Percentiles rank a stretch among this genome's conserved stretches.
Conservation (phyloP, 495 filamentous ascomycete genomes). For the Cenococcum geophilum region DNA sequence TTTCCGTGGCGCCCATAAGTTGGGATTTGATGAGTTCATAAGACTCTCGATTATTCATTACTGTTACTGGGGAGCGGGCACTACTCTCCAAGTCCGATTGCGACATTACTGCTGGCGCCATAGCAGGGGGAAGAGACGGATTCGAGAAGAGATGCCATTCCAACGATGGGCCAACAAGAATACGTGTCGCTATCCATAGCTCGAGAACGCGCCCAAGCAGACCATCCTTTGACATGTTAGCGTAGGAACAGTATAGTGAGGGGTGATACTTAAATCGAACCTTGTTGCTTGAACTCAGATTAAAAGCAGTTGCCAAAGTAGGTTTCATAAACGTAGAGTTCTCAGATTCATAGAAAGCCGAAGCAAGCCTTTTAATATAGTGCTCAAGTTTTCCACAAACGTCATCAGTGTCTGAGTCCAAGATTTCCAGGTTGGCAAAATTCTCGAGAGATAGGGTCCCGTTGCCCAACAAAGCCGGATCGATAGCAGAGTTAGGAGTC, state of each 20-base stretch:
- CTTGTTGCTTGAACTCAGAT: slow-evolving; percentile 50
- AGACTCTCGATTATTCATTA: slow-evolving; percentile 19
- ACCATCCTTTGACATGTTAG: slow-evolving; percentile 42
- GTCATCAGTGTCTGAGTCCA: slow-evolving; percentile 56
- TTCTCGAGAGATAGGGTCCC: slow-evolving; percentile 7
- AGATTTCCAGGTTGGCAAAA: slow-evolving; percentile 21
- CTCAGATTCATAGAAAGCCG: slow-evolving; percentile 58
- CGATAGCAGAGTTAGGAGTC: slow-evolving; percentile 22
- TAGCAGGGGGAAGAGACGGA: slow-evolving; percentile 43
- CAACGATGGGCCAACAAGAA: slow-evolving; percentile 56
- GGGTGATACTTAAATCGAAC: slow-evolving; percentile 8
- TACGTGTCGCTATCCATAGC: slow-evolving; percentile 69
- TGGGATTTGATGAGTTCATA: slow-evolving; percentile 58
- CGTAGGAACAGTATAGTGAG: neutral
- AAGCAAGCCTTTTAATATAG: slow-evolving; percentile 62
- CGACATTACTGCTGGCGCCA: slow-evolving; percentile 41
- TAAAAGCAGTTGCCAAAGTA: slow-evolving; percentile 56
- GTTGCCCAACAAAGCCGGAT: slow-evolving; percentile 22
- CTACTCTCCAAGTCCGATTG: slow-evolving; percentile 39
- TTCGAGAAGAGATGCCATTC: slow-evolving; percentile 59
- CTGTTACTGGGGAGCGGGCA: slow-evolving; percentile 19
- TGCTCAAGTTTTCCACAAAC: slow-evolving; percentile 58
- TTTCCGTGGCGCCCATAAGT: slow-evolving; percentile 66
- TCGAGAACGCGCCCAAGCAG: slow-evolving; percentile 63
- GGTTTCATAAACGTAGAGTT: slow-evolving; percentile 61